These are phyloP conservation scores for Hygrophorus pudorinus DNA, from an alignment of 768 basidiomycete genomes.

Conservation along the genomic window DNA sequence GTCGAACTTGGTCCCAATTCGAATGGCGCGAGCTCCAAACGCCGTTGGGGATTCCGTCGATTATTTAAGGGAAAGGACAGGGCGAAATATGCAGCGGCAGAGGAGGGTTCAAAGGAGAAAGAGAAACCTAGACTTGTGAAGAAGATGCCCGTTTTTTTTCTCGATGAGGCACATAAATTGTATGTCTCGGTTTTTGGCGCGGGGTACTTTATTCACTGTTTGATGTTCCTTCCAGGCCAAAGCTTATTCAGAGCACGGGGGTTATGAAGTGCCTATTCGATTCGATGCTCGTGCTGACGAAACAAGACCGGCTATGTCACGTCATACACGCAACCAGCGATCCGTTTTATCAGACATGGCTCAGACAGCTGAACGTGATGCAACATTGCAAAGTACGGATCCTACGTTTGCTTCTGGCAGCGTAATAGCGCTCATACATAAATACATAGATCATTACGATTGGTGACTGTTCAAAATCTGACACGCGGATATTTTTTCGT, in stretches of 20 bases:
- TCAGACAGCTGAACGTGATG: slow-evolving; percentile 70
- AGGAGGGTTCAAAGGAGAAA: slow-evolving; percentile 23
- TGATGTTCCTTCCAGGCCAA: slow-evolving; percentile 34
- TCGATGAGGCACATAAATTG: slow-evolving; percentile 84
- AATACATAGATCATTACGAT: slow-evolving; percentile 56
- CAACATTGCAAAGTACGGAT: slow-evolving; percentile 65
- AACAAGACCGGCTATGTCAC: slow-evolving; percentile 79
- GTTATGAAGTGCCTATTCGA: slow-evolving; percentile 81
- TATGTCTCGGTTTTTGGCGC: slow-evolving; percentile 22
- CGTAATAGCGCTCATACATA: background rate
- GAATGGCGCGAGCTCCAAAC: background rate
- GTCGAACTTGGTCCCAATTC: slow-evolving; percentile 4
- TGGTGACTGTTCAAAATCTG: slow-evolving; percentile 67
- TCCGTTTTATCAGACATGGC: slow-evolving; percentile 79
- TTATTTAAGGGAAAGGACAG: slow-evolving; percentile 18
- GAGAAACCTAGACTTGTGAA: slow-evolving; percentile 34
- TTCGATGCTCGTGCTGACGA: slow-evolving; percentile 78
- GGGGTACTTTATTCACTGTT: background rate
- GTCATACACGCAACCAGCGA: slow-evolving; percentile 78
- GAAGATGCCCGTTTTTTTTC: slow-evolving; percentile 69
- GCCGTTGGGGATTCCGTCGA: slow-evolving; percentile 6
- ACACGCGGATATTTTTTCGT: slow-evolving; percentile 56
- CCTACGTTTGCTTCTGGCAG: background rate
- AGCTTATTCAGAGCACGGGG: slow-evolving; percentile 65
- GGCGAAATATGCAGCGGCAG: slow-evolving; percentile 18